phyloP scores from a whole-genome alignment of 2,329 filamentous ascomycete genomes.

The Neopestalotiopsis rosae region DNA sequence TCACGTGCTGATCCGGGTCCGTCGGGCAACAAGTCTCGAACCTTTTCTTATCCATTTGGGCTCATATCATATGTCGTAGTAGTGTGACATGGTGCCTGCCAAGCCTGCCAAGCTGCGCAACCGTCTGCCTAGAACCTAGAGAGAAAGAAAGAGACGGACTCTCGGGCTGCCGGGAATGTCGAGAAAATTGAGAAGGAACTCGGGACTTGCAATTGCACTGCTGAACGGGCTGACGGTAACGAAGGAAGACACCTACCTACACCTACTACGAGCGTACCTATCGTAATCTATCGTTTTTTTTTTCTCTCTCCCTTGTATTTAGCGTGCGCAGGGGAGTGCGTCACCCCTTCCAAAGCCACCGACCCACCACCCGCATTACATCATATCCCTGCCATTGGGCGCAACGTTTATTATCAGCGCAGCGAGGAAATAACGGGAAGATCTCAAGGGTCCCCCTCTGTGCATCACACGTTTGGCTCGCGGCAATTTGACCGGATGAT shows the following conservation, averaged over 20 bases:
- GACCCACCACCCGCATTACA: constrained; percentile 2
- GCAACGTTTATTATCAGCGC: neutral
- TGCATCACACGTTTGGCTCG: neutral
- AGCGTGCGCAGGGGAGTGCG: neutral
- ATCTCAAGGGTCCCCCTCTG: neutral
- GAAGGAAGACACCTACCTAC: no score
- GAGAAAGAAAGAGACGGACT: neutral
- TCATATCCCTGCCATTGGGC: neutral
- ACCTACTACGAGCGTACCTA: neutral
- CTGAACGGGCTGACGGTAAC: neutral
- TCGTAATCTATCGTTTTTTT: neutral
- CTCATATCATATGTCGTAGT: neutral
- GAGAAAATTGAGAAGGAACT: neutral
- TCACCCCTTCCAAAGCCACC: neutral
- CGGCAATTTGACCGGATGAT: constrained; percentile 1
- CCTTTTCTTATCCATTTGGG: neutral
- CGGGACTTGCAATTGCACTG: neutral
- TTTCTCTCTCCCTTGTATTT: neutral
- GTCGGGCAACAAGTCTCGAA: neutral
- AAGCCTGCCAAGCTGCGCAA: neutral
- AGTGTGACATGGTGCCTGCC: neutral
- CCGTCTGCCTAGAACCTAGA: neutral
- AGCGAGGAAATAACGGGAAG: neutral
- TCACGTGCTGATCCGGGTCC: neutral
- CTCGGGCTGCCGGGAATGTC: neutral